A percentile compares a stretch with the other conserved stretches of the same genome.
These are phyloP conservation scores for Talaromyces borbonicus DNA, from an alignment of 495 filamentous ascomycete species.

Conservation along the genomic window DNA sequence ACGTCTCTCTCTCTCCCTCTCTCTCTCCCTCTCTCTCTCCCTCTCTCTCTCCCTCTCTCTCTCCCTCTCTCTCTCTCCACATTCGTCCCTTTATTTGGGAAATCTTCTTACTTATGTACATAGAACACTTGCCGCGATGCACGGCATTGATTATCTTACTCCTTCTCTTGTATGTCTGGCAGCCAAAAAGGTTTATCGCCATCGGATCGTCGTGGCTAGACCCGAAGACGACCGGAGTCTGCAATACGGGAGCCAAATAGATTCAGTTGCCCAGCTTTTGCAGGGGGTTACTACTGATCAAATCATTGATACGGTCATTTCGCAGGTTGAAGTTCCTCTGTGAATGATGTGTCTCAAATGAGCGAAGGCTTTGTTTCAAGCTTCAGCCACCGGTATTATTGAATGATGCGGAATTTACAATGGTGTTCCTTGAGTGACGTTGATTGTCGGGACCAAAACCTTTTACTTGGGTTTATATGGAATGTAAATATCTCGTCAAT, in stretches of 20 bases:
- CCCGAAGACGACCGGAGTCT: conserved; percentile 74
- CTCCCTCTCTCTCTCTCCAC: neutral
- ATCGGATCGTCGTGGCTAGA: conserved; percentile 60
- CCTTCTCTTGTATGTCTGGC: conserved; percentile 78
- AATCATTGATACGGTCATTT: conserved; percentile 76
- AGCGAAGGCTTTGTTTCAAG: neutral
- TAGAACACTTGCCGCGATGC: conserved; percentile 63
- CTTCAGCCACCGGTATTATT: too few species aligned
- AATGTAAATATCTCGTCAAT: too few species aligned
- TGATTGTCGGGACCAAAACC: too few species aligned
- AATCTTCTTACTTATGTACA: neutral
- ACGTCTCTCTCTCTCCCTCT: conserved; percentile 12
- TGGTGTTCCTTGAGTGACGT: too few species aligned
- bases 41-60: neutral
- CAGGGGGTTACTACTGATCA: conserved; percentile 61
- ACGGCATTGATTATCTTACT: conserved; percentile 71
- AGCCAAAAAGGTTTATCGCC: conserved; percentile 78
- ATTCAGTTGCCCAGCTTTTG: conserved; percentile 54
- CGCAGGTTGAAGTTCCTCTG: conserved; percentile 57
- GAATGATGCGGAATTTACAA: too few species aligned
- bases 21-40: neutral
- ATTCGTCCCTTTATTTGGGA: too few species aligned
- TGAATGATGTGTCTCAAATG: conserved; percentile 18
- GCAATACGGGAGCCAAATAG: conserved; percentile 81
- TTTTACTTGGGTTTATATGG: too few species aligned